These are phyloP conservation scores for Podila minutissima DNA, from an alignment of 192 early-diverging fungal species.

Conservation along the genomic window DNA sequence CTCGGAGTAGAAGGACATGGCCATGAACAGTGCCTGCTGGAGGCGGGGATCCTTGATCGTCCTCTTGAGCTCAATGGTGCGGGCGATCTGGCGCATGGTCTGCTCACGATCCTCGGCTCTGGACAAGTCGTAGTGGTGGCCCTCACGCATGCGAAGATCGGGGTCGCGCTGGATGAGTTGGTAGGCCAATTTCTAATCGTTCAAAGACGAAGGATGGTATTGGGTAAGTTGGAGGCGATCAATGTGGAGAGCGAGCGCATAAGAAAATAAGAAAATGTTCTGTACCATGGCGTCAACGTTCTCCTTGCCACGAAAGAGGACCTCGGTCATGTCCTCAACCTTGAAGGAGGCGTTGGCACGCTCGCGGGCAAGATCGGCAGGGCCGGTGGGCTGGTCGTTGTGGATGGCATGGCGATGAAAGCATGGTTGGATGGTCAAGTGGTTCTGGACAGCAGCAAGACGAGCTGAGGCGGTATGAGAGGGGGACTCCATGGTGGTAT, in stretches of 20 bases:
- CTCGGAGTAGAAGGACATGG: conserved; percentile 66
- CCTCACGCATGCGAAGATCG: conserved; percentile 58
- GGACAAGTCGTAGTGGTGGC: conserved; percentile 60
- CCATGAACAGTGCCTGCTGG: conserved; percentile 41
- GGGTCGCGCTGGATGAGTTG: conserved; percentile 62
- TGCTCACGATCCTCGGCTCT: conserved; percentile 62
- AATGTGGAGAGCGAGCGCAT: not conserved
- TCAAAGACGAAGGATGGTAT: not conserved
- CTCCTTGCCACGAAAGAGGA: conserved; percentile 59
- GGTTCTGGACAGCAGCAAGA: conserved; percentile 50
- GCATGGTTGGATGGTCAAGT: conserved; percentile 50
- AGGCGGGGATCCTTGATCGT: conserved; percentile 53
- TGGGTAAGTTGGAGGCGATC: not conserved
- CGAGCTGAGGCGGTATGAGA: conserved; percentile 42
- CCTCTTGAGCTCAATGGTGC: conserved; percentile 49
- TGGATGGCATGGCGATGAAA: conserved; percentile 48
- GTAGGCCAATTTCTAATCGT: conserved; percentile 48
- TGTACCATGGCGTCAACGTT: conserved; percentile 56
- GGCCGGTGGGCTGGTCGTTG: conserved; percentile 53
- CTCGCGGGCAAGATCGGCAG: conserved; percentile 62
- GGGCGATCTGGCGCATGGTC: conserved; percentile 65
- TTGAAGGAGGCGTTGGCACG: conserved; percentile 63
- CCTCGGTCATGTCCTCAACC: conserved; percentile 58
- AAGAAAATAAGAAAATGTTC: too few species aligned
- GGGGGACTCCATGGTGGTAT: conserved; percentile 19